Conservation (phyloP, 78 protist genomes). For the Cyanophora paradoxa region DNA sequence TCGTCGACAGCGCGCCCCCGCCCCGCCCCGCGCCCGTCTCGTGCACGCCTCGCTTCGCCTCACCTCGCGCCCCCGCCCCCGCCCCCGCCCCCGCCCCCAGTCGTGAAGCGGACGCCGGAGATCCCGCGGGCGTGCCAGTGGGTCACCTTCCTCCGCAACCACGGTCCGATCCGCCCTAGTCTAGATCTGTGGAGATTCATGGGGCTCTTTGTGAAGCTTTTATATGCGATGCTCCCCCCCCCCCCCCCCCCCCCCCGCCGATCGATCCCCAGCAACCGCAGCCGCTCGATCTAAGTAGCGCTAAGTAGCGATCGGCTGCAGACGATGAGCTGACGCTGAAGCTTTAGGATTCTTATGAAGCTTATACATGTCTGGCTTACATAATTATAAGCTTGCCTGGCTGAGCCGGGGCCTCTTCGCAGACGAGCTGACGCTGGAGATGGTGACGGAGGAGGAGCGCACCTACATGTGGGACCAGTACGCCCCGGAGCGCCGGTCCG, state of each 20-base stretch:
- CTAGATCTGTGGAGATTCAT: no score
- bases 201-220: no score
- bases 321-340: no score
- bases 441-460: constrained; percentile 66
- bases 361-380: neutral
- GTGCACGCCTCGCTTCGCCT: neutral
- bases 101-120: constrained; percentile 46
- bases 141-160: constrained; percentile 56
- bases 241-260: neutral
- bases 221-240: neutral
- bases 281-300: no score
- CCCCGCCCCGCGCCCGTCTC: neutral
- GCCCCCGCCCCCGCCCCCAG: no score
- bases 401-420: constrained; percentile 17
- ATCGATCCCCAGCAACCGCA: no score
- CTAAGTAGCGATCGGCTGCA: no score
- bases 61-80: no score
- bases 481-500: constrained; percentile 58
- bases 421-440: constrained; percentile 70
- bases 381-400: neutral
- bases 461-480: constrained; percentile 64
- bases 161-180: no score
- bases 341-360: neutral
- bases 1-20: no score
- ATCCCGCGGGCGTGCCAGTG: constrained; percentile 59